A percentile compares a stretch with the other conserved stretches of the same genome.
These are phyloP conservation scores for Torrubiellomyces zombiae DNA, from an alignment of 2,329 filamentous ascomycete species.

Conservation along the genomic window DNA sequence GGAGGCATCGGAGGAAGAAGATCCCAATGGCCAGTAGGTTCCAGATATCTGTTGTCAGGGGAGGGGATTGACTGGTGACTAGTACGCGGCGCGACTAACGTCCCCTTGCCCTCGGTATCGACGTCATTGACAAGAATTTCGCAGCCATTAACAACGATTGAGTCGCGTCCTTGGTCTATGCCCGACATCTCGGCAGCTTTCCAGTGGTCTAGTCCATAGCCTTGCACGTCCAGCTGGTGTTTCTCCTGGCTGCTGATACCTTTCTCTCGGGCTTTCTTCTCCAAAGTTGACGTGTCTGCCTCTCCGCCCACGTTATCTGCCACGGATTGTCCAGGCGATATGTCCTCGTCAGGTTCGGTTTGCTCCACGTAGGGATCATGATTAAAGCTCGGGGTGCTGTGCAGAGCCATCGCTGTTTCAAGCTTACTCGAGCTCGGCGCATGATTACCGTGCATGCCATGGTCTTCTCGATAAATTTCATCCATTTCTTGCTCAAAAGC, in stretches of 20 bases:
- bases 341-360: conserved; percentile 32
- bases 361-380: conserved; percentile 34
- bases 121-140: conserved; percentile 56
- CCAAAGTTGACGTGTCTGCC: conserved; percentile 1
- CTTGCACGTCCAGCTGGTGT: conserved; percentile 62
- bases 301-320: neutral
- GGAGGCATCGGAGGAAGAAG: conserved; percentile 41
- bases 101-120: conserved; percentile 46
- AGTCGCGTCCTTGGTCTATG: conserved; percentile 50
- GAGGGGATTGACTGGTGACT: conserved; percentile 9
- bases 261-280: neutral
- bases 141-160: conserved; percentile 46
- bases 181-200: conserved; percentile 45
- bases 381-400: conserved; percentile 44
- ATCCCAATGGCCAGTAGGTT: conserved; percentile 21
- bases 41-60: conserved; percentile 16
- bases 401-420: conserved; percentile 15
- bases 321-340: conserved; percentile 4
- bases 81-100: conserved; percentile 27
- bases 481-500: conserved; percentile 43
- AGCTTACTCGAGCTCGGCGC: conserved; percentile 20
- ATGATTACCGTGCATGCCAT: neutral
- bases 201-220: conserved; percentile 64
- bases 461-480: conserved; percentile 38
- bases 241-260: conserved; percentile 18